Conservation (phyloP, 371 early-diverging fungal genomes). For the Rhizopus delemar region DNA sequence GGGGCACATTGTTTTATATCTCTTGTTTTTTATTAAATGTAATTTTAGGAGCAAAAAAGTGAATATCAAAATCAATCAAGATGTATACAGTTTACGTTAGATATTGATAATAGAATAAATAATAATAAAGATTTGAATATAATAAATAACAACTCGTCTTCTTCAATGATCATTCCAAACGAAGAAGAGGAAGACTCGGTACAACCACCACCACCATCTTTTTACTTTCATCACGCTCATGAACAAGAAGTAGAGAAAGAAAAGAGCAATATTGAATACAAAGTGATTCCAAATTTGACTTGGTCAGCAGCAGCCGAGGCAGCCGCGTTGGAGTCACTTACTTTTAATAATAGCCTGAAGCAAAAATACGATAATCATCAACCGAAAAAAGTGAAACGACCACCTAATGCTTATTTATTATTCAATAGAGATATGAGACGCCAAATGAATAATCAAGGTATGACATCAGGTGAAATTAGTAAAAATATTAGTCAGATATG, state of each 20-base stretch:
- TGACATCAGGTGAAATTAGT: conserved; percentile 62
- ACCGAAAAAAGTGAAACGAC: conserved; percentile 52
- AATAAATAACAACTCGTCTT: conserved; percentile 6
- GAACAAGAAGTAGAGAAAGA: conserved; percentile 1
- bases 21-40: background rate
- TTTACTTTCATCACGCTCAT: background rate
- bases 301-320: conserved; percentile 27
- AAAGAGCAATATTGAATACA: background rate
- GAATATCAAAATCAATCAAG: conserved; percentile 27
- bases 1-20: too few species aligned
- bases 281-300: conserved; percentile 3
- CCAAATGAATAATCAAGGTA: conserved; percentile 53
- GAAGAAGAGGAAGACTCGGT: conserved; percentile 7
- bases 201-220: background rate
- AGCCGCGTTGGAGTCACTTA: conserved; percentile 19
- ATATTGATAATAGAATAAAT: conserved; percentile 18
- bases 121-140: conserved; percentile 6
- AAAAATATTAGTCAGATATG: conserved; percentile 60
- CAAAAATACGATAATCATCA: conserved; percentile 14
- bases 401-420: conserved; percentile 67
- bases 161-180: conserved; percentile 30
- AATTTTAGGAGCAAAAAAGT: conserved; percentile 19
- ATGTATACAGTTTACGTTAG: conserved; percentile 26
- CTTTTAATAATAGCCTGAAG: conserved; percentile 12
- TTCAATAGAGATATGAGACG: conserved; percentile 68